Base-by-base conservation (phyloP, 2,329 filamentous ascomycete genomes). In the Atkinsonella texensis region DNA sequence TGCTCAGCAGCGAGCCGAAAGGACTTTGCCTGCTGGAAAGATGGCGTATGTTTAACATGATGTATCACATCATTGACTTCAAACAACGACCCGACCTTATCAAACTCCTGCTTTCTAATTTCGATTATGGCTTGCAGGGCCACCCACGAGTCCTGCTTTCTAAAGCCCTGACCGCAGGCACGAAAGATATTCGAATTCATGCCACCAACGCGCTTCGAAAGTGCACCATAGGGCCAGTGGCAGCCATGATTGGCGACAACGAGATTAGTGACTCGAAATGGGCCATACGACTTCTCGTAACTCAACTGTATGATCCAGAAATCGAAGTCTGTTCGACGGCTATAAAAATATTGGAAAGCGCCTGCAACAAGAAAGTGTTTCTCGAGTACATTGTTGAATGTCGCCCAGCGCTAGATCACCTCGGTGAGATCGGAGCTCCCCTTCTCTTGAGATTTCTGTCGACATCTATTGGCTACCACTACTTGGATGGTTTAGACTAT, bases 21-120 rank as follows among this genome's bases (percentile, higher is more conserved):
- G 93, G 93, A 0, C 75, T 97, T 23, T 82, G 85, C 55, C 91
- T 98, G 70, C 80, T 98, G 63, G 91, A 97, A 65, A 77, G 89
- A 60, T 97, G 93, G 91, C 88, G 89, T 60, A 94, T 98, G 77
- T 90, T 96, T 70, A 97, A 97, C 68, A 98, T 98, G 89, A 94
- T 97, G 76, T 98, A 98, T 65, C 93, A 97, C 67, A 95, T 98
- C 55, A 80, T 96, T 53, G 91, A 97, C 62, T 75, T 95, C 44
- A 89, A 87, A 60, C 86, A 93, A 66, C 85, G 93, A 2, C 89
- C 91, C 45, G 93, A 98, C 65, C 74, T 98, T 53, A 89, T 97
- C 64, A 89, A 90, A 63, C 77, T 91, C 10, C 77, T 98, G 33
- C 76, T 98, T 9, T 84, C 86, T 47, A 93, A 90, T 61, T 90